Evolutionary conservation across 23 red algal species (phyloP).

Genomic region (Gracilaria gracilis): DNA sequence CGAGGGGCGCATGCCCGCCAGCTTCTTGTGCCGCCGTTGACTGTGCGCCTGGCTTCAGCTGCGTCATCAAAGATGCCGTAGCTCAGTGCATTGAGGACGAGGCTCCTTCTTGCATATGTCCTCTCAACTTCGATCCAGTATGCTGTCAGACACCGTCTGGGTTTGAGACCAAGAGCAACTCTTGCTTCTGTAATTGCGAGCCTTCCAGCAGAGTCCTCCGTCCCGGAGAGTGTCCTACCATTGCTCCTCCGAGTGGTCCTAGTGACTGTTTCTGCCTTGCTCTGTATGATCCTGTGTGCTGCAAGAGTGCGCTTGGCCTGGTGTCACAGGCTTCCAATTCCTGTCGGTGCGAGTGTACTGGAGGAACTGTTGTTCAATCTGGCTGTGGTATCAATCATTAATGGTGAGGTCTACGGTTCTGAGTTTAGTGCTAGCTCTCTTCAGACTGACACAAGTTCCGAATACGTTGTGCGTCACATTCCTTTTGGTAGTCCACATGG

Average conservation of each 20-base stretch:
- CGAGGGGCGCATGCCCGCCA: background rate
- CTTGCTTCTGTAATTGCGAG: background rate
- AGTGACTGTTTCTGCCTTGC: background rate
- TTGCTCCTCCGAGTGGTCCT: background rate
- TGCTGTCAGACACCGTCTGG: slow-evolving; percentile 5
- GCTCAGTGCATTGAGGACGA: background rate
- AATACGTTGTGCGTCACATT: too few species aligned
- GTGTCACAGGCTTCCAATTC: background rate
- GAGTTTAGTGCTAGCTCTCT: too few species aligned
- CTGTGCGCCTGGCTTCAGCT: background rate
- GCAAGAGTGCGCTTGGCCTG: background rate
- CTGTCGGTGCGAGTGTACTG: background rate
- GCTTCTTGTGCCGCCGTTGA: background rate
- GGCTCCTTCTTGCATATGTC: background rate
- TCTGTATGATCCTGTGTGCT: background rate
- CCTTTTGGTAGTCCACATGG: too few species aligned
- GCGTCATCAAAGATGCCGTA: background rate
- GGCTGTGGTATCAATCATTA: background rate
- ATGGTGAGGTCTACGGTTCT: too few species aligned
- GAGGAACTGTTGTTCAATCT: background rate
- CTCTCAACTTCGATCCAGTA: background rate
- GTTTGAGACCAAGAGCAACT: background rate
- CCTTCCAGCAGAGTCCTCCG: background rate
- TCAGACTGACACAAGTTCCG: too few species aligned
- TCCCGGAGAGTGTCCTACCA: background rate